Evolutionary conservation across 1,139 yeast species (phyloP).

Genomic region (Suhomyces bribrorum): DNA sequence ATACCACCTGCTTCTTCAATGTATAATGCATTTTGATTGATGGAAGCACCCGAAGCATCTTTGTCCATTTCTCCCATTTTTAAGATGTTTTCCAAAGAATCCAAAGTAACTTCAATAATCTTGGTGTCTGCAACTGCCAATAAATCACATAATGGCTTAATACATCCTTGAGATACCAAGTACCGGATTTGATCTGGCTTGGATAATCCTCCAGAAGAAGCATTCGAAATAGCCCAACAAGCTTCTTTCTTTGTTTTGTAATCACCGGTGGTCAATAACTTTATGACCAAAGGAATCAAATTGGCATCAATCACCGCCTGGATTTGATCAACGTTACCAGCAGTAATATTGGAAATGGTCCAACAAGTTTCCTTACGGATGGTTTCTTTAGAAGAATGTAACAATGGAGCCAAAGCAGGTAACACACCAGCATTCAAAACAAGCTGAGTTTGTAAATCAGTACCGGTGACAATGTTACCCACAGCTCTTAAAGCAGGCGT

Average conservation of each 20-base stretch:
- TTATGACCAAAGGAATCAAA: conserved; percentile 88
- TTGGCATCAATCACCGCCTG: conserved; percentile 96
- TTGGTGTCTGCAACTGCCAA: conserved; percentile 85
- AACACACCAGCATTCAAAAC: conserved; percentile 93
- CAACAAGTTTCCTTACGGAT: conserved; percentile 97
- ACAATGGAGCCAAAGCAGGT: conserved; percentile 77
- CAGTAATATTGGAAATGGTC: conserved; percentile 97
- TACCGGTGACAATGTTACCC: conserved; percentile 97
- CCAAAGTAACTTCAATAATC: conserved; percentile 92
- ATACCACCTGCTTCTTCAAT: conserved; percentile 99
- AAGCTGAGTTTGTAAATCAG: conserved; percentile 91
- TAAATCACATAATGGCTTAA: conserved; percentile 94
- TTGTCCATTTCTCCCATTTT: conserved; percentile 93
- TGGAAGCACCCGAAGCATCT: conserved; percentile 66
- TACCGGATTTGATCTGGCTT: conserved; percentile 93
- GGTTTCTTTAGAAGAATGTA: conserved; percentile 84
- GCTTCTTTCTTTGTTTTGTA: conserved; percentile 98
- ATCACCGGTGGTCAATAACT: conserved; percentile 79
- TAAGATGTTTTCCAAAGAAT: conserved; percentile 89
- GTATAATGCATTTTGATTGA: conserved; percentile 84
- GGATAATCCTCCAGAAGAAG: conserved; percentile 90
- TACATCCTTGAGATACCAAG: conserved; percentile 92
- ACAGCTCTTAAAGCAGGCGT: conserved; percentile 97
- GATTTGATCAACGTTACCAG: conserved; percentile 93
- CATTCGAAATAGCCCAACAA: conserved; percentile 98